These are phyloP conservation scores for Alternaria sp. DNA, from an alignment of 2,329 filamentous ascomycete species.

Conservation along the genomic window DNA sequence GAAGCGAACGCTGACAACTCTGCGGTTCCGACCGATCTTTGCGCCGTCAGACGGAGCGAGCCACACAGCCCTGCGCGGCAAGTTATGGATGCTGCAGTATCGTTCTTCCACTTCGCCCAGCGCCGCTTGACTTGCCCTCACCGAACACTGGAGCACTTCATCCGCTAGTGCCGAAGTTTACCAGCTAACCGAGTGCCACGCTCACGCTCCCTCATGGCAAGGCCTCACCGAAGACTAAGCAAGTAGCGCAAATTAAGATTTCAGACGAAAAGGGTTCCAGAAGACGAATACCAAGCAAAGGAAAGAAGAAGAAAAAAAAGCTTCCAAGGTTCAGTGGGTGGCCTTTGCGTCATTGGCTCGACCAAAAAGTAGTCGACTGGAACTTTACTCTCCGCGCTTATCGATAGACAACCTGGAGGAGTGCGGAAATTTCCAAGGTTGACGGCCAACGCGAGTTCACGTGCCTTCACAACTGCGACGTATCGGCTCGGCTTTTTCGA, in stretches of 20 bases:
- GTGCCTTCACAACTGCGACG: constrained; percentile 16
- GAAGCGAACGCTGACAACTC: constrained; percentile 3
- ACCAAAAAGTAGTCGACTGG: neutral
- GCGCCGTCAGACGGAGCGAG: constrained; percentile 11
- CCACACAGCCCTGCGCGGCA: constrained; percentile 5
- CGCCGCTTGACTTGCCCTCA: constrained; percentile 17
- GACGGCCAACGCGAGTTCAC: constrained; percentile 11
- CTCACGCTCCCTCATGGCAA: constrained; percentile 2
- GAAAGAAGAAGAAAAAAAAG: neutral
- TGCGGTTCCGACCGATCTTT: constrained; percentile 10
- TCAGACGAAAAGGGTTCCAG: constrained; percentile 20
- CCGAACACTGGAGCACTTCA: constrained; percentile 3
- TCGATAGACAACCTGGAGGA: constrained; percentile 7
- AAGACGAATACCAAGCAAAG: neutral
- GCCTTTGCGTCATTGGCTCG: constrained; percentile 8
- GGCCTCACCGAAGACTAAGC: constrained; percentile 13
- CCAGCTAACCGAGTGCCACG: constrained; percentile 9
- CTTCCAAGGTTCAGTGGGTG: neutral
- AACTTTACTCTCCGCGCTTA: neutral
- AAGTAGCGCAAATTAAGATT: constrained; percentile 17
- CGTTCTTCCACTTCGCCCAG: constrained; percentile 11
- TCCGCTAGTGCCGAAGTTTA: constrained; percentile 11
- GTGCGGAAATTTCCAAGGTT: neutral
- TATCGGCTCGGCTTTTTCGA: neutral
- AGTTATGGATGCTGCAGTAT: constrained; percentile 7